Evolutionary conservation across 78 protist genomes (phyloP).

Genomic region (Mantamonas sphyraenae): DNA sequence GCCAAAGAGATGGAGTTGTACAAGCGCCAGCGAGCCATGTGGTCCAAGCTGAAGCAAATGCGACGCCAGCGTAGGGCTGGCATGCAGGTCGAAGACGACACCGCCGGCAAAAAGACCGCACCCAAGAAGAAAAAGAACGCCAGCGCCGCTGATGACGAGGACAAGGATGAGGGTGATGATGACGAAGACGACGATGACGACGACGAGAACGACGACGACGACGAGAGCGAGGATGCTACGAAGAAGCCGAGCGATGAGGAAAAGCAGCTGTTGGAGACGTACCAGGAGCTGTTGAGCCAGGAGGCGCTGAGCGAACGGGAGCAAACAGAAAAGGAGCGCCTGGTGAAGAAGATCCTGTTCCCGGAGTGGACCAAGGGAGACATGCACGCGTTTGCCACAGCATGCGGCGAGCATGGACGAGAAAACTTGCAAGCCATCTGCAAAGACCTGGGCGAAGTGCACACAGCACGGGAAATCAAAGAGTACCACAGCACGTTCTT

Average conservation of each 20-base stretch:
- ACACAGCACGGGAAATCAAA: constrained; percentile 47
- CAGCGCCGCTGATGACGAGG: neutral
- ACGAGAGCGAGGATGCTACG: neutral
- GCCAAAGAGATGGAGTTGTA: neutral
- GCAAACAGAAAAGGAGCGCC: constrained; percentile 13
- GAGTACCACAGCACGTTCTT: constrained; percentile 45
- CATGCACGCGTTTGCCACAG: constrained; percentile 40
- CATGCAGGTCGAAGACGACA: neutral
- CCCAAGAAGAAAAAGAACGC: neutral
- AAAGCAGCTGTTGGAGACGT: too few relatives aligned
- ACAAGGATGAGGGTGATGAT: too few relatives aligned
- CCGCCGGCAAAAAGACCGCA: neutral
- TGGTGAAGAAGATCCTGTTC: constrained; percentile 28
- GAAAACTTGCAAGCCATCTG: constrained; percentile 24
- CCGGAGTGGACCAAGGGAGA: constrained; percentile 49
- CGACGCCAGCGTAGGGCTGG: neutral
- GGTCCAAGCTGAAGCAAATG: neutral
- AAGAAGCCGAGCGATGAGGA: constrained; percentile 28
- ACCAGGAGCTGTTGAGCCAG: too few relatives aligned
- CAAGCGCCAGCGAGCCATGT: neutral
- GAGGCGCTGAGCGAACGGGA: constrained; percentile 40
- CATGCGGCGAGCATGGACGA: constrained; percentile 61
- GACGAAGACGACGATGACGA: too few relatives aligned
- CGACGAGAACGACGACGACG: neutral
- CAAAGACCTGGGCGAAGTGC: constrained; percentile 31